Percentiles rank a stretch among this genome's conserved stretches.
phyloP scores from a whole-genome alignment of 2,329 filamentous ascomycete genomes.

The Calycina marina region DNA sequence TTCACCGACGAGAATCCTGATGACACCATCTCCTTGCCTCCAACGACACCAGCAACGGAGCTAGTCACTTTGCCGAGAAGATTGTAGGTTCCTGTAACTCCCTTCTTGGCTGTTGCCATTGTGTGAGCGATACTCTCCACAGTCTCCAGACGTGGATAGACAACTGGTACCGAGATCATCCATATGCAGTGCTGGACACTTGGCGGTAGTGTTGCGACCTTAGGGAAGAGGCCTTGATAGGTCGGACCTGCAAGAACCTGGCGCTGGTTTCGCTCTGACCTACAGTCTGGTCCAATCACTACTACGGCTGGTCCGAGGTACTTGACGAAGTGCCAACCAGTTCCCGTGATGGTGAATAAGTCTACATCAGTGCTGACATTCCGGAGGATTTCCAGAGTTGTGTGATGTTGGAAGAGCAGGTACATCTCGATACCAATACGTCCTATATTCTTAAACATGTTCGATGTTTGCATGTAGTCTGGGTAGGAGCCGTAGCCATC shows the following conservation, averaged over 20 bases:
- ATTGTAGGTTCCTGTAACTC: slow-evolving; percentile 92
- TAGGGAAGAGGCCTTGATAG: slow-evolving; percentile 94
- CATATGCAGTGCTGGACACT: slow-evolving; percentile 94
- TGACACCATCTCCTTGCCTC: slow-evolving; percentile 82
- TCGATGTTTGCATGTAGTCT: slow-evolving; percentile 94
- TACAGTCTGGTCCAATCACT: slow-evolving; percentile 78
- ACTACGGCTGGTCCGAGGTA: slow-evolving; percentile 84
- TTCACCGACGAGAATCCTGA: slow-evolving; percentile 92
- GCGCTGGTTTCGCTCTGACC: slow-evolving; percentile 77
- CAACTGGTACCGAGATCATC: slow-evolving; percentile 82
- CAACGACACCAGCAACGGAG: slow-evolving; percentile 87
- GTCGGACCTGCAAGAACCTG: slow-evolving; percentile 93
- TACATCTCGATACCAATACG: slow-evolving; percentile 96
- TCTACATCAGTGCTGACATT: slow-evolving; percentile 80
- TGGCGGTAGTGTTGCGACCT: slow-evolving; percentile 76
- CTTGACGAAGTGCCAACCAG: slow-evolving; percentile 97
- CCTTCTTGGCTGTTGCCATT: slow-evolving; percentile 88
- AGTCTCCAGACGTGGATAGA: slow-evolving; percentile 83
- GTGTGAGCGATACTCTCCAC: slow-evolving; percentile 86
- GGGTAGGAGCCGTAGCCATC: slow-evolving; percentile 96
- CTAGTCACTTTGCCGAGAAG: slow-evolving; percentile 89
- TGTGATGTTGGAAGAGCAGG: slow-evolving; percentile 94
- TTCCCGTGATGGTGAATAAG: slow-evolving; percentile 92
- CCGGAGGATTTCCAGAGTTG: slow-evolving; percentile 81
- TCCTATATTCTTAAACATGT: slow-evolving; percentile 97